Evolutionary conservation across 192 early-diverging fungal species (phyloP).

Genomic region (Rhizoclosmatium globosum): DNA sequence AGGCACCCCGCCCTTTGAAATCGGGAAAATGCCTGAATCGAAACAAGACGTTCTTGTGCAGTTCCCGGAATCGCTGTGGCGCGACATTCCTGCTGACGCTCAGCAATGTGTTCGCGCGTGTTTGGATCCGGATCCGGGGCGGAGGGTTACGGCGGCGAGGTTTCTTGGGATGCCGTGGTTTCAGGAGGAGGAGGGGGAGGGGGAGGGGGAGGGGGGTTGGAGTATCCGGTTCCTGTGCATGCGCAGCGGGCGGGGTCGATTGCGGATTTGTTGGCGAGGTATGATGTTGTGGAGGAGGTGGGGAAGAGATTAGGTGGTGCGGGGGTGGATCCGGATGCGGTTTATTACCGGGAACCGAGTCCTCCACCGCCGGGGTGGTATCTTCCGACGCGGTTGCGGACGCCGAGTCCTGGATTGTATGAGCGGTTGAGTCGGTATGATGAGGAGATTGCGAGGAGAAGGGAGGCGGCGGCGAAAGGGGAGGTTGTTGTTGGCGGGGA

Average conservation of each 20-base stretch:
- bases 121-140: slow-evolving; percentile 54
- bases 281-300: neutral
- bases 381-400: neutral
- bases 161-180: slow-evolving; percentile 50
- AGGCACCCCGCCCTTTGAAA: slow-evolving; percentile 63
- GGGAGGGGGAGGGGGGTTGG: neutral
- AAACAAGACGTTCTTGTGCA: slow-evolving; percentile 85
- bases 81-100: slow-evolving; percentile 75
- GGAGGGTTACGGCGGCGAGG: slow-evolving; percentile 41
- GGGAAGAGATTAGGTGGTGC: neutral
- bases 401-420: neutral
- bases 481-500: neutral
- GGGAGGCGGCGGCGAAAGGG: neutral
- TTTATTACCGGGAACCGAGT: neutral
- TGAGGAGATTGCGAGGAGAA: neutral
- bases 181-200: neutral
- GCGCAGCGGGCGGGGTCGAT: neutral
- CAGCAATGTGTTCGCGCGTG: slow-evolving; percentile 53
- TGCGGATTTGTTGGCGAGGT: neutral
- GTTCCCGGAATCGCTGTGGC: slow-evolving; percentile 93
- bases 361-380: slow-evolving; percentile 19
- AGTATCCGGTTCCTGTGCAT: slow-evolving; percentile 4
- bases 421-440: neutral
- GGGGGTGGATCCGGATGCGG: neutral
- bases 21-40: slow-evolving; percentile 48